Conservation (phyloP, 495 filamentous ascomycete genomes). For the Neurospora africana region DNA sequence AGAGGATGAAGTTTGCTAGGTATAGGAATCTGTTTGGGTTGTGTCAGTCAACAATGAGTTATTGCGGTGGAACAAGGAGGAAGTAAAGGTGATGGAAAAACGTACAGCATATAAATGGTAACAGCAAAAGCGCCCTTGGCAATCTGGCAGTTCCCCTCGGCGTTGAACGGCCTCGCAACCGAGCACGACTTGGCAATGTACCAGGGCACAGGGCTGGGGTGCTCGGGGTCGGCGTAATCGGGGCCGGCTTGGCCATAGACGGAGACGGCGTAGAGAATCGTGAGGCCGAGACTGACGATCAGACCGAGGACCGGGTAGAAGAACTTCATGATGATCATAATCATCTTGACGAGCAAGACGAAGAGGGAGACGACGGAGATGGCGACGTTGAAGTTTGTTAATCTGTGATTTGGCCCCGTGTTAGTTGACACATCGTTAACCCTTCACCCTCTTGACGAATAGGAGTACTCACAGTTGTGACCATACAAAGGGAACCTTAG, state of each 20-base stretch:
- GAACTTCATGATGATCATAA: constrained; percentile 59
- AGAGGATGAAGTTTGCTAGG: constrained; percentile 43
- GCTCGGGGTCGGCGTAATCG: constrained; percentile 64
- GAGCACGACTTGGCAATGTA: constrained; percentile 72
- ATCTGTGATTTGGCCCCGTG: constrained; percentile 34
- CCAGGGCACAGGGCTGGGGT: constrained; percentile 64
- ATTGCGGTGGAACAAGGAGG: not conserved
- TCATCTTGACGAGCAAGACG: constrained; percentile 52
- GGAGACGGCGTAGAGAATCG: constrained; percentile 55
- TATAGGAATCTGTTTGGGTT: constrained; percentile 40
- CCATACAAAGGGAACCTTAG: constrained; percentile 67
- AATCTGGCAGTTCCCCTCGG: constrained; percentile 61
- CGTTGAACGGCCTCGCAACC: constrained; percentile 44
- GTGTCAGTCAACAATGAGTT: not conserved
- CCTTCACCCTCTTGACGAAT: not conserved
- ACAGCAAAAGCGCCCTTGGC: constrained; percentile 67
- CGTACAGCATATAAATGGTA: constrained; percentile 63
- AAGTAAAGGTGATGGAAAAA: constrained; percentile 1
- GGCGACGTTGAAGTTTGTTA: constrained; percentile 73
- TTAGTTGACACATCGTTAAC: not conserved
- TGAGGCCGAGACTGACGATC: constrained; percentile 45
- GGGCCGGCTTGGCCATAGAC: constrained; percentile 65
- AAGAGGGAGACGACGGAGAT: constrained; percentile 68
- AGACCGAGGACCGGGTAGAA: constrained; percentile 60
- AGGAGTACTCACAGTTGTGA: constrained; percentile 56